Base-by-base conservation (phyloP, 176 grass and related monocot genomes). In the Oryza glaberrima region DNA sequence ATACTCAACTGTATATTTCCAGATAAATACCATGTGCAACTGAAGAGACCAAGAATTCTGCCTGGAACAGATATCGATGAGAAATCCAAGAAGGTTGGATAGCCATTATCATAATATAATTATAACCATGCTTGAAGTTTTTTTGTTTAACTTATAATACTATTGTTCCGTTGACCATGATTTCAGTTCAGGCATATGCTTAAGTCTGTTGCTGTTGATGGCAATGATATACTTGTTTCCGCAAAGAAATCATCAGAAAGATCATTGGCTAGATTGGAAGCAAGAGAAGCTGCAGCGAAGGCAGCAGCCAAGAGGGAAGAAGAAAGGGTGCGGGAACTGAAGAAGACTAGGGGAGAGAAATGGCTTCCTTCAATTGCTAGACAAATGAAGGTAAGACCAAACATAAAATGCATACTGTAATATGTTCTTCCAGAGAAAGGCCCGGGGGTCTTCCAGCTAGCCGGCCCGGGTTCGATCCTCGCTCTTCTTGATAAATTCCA, bases 361-460 rank as follows among this genome's bases (percentile, higher is more conserved):
- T 98, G 96, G 96, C 96, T 98, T 90, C 96, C 93, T 95, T 95
- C 96, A 49, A 80, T 95, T 87, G 91, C 89, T 79, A 98, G 78
- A 78, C 69, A 98, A 88, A 92, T 94, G 87, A 79, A 90, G 85
- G 95, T 95, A 49, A 68, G 34, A 77, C 81, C 32, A 74, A 15
- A 28, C 34, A 22, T 28, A 67, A 69, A 69, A 28, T 58, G 41
- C 67, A 36, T 46, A 45, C 38, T 35, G 10, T 32, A 26, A 65
- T 73, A 17, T 36, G 35, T 36, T 36, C 35, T 36, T 36, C 35
- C 35, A 36, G 35, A 5, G 35, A 36, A 36, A 36, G 35, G 35
- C 35, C 35, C 35, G 4, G 35, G 35, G 35, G 35, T 36, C 35
- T 36, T 36, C 35, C 35, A 36, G 35, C 35, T 36, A 36, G 35